Evolutionary conservation across 2,329 filamentous ascomycete species (phyloP).

Genomic region (Beauveria brongniartii): DNA sequence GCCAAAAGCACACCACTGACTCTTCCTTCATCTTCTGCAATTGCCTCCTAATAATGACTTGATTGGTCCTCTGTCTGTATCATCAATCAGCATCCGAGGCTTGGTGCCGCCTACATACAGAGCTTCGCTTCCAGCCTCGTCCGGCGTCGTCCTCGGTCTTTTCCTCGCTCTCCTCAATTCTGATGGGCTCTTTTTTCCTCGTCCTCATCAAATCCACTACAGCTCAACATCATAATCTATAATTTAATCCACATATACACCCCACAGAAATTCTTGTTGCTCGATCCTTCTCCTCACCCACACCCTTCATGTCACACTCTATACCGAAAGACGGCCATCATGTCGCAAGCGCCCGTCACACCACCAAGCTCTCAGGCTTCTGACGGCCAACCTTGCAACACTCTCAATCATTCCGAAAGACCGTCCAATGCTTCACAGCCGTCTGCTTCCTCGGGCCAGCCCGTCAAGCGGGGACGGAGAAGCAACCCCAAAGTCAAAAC

Average conservation of each 20-base stretch:
- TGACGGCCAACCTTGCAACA: neutral
- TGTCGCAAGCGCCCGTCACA: neutral
- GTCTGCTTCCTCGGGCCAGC: slow-evolving; percentile 9
- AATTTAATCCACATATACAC: neutral
- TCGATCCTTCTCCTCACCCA: neutral
- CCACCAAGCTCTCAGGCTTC: neutral
- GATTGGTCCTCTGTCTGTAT: no score
- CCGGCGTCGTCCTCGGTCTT: no score
- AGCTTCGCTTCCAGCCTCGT: no score
- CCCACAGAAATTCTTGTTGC: neutral
- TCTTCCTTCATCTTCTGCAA: no score
- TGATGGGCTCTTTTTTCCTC: no score
- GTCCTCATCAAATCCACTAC: neutral
- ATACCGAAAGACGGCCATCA: neutral
- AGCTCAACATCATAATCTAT: neutral
- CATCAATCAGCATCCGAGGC: no score
- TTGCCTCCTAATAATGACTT: no score
- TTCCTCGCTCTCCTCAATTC: no score
- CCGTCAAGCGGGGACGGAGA: slow-evolving; percentile 36
- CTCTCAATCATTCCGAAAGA: neutral
- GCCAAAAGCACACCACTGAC: no score
- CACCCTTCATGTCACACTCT: neutral
- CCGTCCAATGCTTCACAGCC: neutral
- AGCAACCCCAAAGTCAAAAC: slow-evolving; percentile 59
- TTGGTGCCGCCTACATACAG: no score